Conservation (phyloP, 805 yeast species). For the Yarrowia alimentaria region DNA sequence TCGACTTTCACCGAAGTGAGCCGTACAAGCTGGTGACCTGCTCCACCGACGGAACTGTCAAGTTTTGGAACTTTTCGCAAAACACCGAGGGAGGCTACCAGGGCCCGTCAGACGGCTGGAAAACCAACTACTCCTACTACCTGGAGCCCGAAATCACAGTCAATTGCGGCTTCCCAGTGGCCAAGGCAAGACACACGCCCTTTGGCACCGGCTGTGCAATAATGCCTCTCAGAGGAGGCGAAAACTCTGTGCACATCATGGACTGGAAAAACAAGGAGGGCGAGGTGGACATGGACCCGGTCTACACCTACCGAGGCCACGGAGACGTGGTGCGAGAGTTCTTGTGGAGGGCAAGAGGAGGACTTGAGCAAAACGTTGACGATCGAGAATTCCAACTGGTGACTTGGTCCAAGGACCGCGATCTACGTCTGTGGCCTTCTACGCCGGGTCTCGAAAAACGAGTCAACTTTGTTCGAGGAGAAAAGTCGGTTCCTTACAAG, state of each 20-base stretch:
- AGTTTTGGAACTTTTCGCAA: constrained; percentile 64
- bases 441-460: constrained; percentile 49
- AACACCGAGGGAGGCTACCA: constrained; percentile 31
- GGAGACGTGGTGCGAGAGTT: constrained; percentile 83
- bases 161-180: constrained; percentile 76
- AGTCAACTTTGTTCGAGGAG: constrained; percentile 45
- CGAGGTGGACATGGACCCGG: constrained; percentile 48
- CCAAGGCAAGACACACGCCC: constrained; percentile 85
- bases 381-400: constrained; percentile 87
- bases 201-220: constrained; percentile 86
- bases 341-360: constrained; percentile 72
- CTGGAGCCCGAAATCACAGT: constrained; percentile 55
- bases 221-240: constrained; percentile 88
- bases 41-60: constrained; percentile 81
- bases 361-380: constrained; percentile 46
- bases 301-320: constrained; percentile 73
- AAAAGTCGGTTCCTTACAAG: constrained; percentile 40
- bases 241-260: constrained; percentile 58
- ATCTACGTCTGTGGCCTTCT: constrained; percentile 77
- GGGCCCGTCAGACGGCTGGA: constrained; percentile 28
- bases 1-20: constrained; percentile 69
- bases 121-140: constrained; percentile 1
- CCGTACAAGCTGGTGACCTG: constrained; percentile 70
- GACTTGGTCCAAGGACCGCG: constrained; percentile 91
- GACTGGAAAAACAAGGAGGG: constrained; percentile 43